A percentile compares a stretch with the other conserved stretches of the same genome.
Evolutionary conservation across 768 basidiomycete species (phyloP).

Genomic region (Boletus sp.): DNA sequence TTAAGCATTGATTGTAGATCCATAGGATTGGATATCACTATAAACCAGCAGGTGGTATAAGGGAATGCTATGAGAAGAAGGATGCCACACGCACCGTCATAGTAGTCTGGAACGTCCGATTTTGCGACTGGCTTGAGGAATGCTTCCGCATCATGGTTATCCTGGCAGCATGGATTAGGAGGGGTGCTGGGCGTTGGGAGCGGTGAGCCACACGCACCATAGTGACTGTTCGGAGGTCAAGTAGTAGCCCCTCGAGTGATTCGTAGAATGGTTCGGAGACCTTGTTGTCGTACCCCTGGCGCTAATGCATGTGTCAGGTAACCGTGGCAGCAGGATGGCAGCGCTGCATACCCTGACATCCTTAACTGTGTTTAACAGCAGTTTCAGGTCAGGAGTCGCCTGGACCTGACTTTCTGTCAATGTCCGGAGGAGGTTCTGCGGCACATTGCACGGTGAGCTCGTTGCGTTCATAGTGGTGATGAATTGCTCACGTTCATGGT

Average conservation of each 20-base stretch:
- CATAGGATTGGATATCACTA: slow-evolving; percentile 95
- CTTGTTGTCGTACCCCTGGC: slow-evolving; percentile 57
- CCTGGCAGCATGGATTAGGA: slow-evolving; percentile 40
- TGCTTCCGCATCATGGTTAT: slow-evolving; percentile 87
- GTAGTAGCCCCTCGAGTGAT: slow-evolving; percentile 82
- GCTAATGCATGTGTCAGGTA: slow-evolving; percentile 33
- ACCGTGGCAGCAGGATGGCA: slow-evolving; percentile 10
- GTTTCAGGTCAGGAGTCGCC: slow-evolving; percentile 67
- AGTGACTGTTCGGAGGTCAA: slow-evolving; percentile 77
- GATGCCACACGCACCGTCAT: slow-evolving; percentile 61
- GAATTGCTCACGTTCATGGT: slow-evolving; percentile 23
- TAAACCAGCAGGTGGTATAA: slow-evolving; percentile 5
- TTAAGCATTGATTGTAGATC: slow-evolving; percentile 90
- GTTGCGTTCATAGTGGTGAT: neutral
- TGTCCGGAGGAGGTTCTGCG: slow-evolving; percentile 84
- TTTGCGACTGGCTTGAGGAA: slow-evolving; percentile 93
- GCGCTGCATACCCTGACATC: slow-evolving; percentile 71
- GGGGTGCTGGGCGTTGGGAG: slow-evolving; percentile 23
- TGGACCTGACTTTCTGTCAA: slow-evolving; percentile 76
- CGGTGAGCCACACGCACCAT: slow-evolving; percentile 43
- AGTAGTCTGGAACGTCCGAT: slow-evolving; percentile 89
- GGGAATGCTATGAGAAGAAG: neutral
- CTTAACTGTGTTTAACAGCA: slow-evolving; percentile 81
- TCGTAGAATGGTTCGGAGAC: slow-evolving; percentile 90
- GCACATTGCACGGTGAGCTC: slow-evolving; percentile 2